Percentiles rank a stretch among this genome's conserved stretches.
Conservation (phyloP, 176 grass and related monocot genomes). For the Raddia distichophylla region DNA sequence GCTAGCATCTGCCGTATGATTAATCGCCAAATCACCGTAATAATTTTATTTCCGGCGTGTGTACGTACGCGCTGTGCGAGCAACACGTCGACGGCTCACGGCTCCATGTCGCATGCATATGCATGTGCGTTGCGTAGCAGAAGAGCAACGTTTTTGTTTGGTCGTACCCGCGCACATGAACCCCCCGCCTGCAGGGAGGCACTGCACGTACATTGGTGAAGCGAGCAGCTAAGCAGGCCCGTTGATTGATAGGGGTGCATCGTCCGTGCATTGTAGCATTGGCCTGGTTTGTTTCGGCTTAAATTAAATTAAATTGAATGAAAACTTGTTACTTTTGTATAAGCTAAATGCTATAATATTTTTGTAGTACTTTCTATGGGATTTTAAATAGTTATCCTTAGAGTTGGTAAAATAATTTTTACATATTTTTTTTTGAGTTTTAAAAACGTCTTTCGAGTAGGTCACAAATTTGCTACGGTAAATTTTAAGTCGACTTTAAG, state of each 20-base stretch:
- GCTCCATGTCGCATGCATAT: neutral
- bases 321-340: no score
- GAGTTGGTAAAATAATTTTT: no score
- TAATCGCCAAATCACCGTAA: neutral
- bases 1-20: neutral
- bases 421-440: no score
- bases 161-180: constrained; percentile 12
- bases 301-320: no score
- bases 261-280: neutral
- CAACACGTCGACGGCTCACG: neutral
- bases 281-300: no score
- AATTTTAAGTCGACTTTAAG: no score
- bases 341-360: no score
- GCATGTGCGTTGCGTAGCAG: neutral
- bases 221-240: neutral
- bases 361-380: no score
- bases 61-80: neutral
- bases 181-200: no score
- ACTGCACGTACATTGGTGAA: neutral
- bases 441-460: no score
- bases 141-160: neutral
- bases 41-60: neutral
- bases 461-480: no score
- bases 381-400: no score
- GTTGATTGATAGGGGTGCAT: neutral